Evolutionary conservation across 345 rosid species (phyloP), one percentile per base, ranked within the genome.

Genomic region (Erodium maritimum): DNA sequence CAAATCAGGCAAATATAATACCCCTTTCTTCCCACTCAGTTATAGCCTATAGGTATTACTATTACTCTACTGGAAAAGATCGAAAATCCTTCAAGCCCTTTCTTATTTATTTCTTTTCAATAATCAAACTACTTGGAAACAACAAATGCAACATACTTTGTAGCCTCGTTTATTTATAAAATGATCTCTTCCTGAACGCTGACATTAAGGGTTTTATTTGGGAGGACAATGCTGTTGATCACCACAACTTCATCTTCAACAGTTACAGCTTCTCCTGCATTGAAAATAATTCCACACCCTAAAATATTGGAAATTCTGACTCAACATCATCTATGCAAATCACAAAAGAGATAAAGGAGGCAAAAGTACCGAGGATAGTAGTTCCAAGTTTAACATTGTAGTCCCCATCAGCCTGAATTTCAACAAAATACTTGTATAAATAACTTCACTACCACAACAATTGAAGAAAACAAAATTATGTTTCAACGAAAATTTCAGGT

Each of bases 161-260:
- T 50, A 8, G 16, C 16, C 19, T 1, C 20, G 2, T 25, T 5
- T 16, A 20, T 21, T 67, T 72, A 83, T 55, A 89, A 76, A 65
- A 89, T 86, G 59, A 82, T 89, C 70, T 89, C 95, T 0, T 86
- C 87, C 60, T 82, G 89, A 52, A 83, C 89, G 48, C 84, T 81
- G 25, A 68, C 54, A 55, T 79, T 82, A 14, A 86, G 83, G 45
- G 73, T 76, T 65, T 86, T 83, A 51, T 84, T 77, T 21, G 85
- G 91, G 42, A 89, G 96, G 64, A 89, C 91, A 51, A 89, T 89
- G 77, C 95, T 73, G 73, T 82, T 83, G 60, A 71, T 72, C 54
- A 89, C 76, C 23, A 80, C 80, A 3, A 82, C 86, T 76, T 80
- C 91, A 68, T 89, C 91, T 73, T 89, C 96, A 8, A 86, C 95